Evolutionary conservation across 768 basidiomycete genomes (phyloP).

Genomic region (Lepiota brunneoincarnata): DNA sequence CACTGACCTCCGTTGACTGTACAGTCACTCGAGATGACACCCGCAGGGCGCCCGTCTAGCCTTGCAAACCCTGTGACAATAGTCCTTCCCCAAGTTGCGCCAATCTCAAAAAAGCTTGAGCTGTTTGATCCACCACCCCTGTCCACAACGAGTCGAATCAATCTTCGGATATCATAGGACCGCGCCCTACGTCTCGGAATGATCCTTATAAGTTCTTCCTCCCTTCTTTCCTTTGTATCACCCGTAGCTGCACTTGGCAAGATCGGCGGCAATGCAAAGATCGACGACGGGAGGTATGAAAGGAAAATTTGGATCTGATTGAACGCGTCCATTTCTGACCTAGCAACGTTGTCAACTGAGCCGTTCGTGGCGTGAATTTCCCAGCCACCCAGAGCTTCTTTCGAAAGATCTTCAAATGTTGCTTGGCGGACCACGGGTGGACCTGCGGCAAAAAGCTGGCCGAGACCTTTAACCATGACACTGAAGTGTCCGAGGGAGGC

Average conservation of each 20-base stretch:
- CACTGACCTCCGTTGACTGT: slow-evolving; percentile 33
- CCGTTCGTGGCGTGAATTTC: slow-evolving; percentile 35
- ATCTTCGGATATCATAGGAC: slow-evolving; percentile 33
- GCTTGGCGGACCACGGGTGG: slow-evolving; percentile 36
- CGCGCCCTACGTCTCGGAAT: slow-evolving; percentile 33
- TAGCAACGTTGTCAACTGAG: slow-evolving; percentile 34
- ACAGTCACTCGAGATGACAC: slow-evolving; percentile 36
- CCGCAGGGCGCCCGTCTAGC: slow-evolving; percentile 31
- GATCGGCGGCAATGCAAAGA: slow-evolving; percentile 33
- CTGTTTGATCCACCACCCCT: slow-evolving; percentile 13
- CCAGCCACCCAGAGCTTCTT: slow-evolving; percentile 34
- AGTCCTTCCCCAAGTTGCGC: slow-evolving; percentile 32
- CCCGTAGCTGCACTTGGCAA: slow-evolving; percentile 3
- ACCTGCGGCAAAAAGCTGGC: slow-evolving; percentile 32
- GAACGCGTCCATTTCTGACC: slow-evolving; percentile 34
- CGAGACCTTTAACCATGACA: slow-evolving; percentile 40
- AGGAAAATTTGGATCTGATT: slow-evolving; percentile 32
- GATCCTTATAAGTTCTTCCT: slow-evolving; percentile 32
- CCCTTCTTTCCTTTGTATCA: slow-evolving; percentile 27
- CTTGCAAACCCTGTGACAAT: slow-evolving; percentile 39
- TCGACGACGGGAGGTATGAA: slow-evolving; percentile 39
- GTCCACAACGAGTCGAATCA: slow-evolving; percentile 34
- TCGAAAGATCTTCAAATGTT: slow-evolving; percentile 33
- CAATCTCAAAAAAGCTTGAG: slow-evolving; percentile 36
- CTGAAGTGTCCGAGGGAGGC: slow-evolving; percentile 37